Evolutionary conservation across 441 rosid genomes (phyloP), one percentile per base, ranked within the genome.

Genomic region (Pelargonium fulgidum): DNA sequence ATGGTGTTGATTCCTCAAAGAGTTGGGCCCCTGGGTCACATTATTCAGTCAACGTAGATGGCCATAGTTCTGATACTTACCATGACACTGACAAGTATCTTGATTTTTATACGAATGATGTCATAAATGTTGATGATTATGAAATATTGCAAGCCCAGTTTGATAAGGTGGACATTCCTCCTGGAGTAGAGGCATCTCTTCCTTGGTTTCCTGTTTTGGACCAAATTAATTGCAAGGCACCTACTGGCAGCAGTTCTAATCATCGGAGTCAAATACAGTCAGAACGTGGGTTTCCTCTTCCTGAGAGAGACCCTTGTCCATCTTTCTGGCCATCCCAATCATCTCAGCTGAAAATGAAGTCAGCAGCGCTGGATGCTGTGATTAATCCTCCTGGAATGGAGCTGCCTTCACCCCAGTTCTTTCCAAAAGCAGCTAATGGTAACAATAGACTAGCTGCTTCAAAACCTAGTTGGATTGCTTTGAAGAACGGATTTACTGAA

Each of bases 141-240:
- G 77, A 77, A 70, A 45, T 61, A 70, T 81, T 85, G 72, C 97
- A 91, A 86, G 82, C 86, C 11, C 82, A 85, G 75, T 88, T 85
- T 33, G 94, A 91, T 79, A 73, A 70, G 65, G 84, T 82, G 71
- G 84, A 88, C 75, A 68, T 91, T 65, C 94, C 96, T 70, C 70
- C 97, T 74, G 97, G 86, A 39, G 94, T 93, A 66, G 96, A 93
- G 82, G 88, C 84, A 26, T 39, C 90, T 2, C 70, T 93, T 71
- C 89, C 91, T 24, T 83, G 86, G 87, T 81, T 87, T 70, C 65
- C 82, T 2, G 75, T 72, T 75, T 77, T 80, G 29, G 12, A 69
- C 65, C 71, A 72, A n/a, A 44, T 78, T 64, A 70, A 71, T 62
- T 24, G 75, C 63, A 74, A 74, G 10, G 52, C 71, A 8, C 68